Evolutionary conservation across 2,329 filamentous ascomycete species (phyloP), one percentile per base, ranked within the genome.

Genomic region (Trichoderma sp.): DNA sequence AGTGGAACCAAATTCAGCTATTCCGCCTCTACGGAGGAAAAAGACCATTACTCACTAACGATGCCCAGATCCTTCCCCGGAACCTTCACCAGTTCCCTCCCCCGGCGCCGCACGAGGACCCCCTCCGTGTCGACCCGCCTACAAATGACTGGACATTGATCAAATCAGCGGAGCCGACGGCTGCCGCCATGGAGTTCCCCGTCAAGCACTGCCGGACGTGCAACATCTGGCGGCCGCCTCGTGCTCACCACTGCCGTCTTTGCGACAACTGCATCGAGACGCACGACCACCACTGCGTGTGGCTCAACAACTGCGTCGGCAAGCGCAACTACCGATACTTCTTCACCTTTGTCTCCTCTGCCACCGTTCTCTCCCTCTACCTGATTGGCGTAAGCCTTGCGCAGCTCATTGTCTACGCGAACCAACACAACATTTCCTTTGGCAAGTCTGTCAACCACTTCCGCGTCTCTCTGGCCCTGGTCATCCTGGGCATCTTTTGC

Each of bases 201-300:
- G 93, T 94, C 67, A 98, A 99, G 79, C 97, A 96, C 79, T 99
- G 95, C 85, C 94, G 93, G 75, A 96, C 93, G 19, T 99, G 95
- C 82, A 93, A 93, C 73, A 93, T 99, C 70, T 99, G 95, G 95
- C 90, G 95, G 2, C 95, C 95, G 43, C 93, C 94, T 30, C 91
- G 95, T 66, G 93, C 92, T 66, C 96, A 99, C 74, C 95, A 99
- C 79, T 99, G 95, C 78, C 91, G 95, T 65, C 85, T 97, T 30
- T 99, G 95, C 79, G 94, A 99, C 78, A 97, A 96, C 76, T 99
- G 95, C 76, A 87, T 99, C 67, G 95, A 99, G 77, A 97, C 93
- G 0, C 92, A 97, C 70, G 95, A 99, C 74, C 95, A 99, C 74
- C 95, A 99, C 78, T 99, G 95, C 73, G 93, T 98, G 17, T 99